Percentiles rank a stretch among this genome's conserved stretches.
These are phyloP conservation scores for Dactylonectria estremocensis DNA, from an alignment of 2,329 filamentous ascomycete species.

Conservation along the genomic window DNA sequence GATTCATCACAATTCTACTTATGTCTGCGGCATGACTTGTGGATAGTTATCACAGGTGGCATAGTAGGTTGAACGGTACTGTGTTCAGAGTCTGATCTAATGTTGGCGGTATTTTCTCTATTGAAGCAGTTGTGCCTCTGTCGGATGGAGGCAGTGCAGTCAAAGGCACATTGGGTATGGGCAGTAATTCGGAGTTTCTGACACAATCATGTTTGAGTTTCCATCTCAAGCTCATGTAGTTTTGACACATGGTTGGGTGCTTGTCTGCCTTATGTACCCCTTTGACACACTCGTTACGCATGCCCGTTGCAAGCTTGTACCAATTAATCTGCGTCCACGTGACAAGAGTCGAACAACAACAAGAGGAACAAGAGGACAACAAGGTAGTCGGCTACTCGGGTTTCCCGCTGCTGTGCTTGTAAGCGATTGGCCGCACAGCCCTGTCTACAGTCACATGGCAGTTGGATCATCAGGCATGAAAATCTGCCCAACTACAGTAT, in stretches of 20 bases:
- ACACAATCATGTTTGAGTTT: background rate
- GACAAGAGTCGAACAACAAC: background rate
- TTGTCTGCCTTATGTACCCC: slow-evolving; percentile 4
- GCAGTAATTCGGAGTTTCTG: background rate
- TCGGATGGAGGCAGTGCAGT: slow-evolving; percentile 2
- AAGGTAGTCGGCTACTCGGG: slow-evolving; percentile 3
- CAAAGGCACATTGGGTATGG: background rate
- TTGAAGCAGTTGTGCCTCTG: background rate
- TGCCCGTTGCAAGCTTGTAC: background rate
- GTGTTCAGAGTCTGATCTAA: slow-evolving; percentile 10
- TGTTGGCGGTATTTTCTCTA: background rate
- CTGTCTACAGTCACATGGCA: slow-evolving; percentile 6
- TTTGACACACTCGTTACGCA: slow-evolving; percentile 14
- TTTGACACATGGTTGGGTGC: slow-evolving; percentile 1
- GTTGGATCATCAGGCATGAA: slow-evolving; percentile 3
- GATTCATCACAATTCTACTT: background rate
- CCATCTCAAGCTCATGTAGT: slow-evolving; percentile 17
- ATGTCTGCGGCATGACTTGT: background rate
- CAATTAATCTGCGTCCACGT: slow-evolving; percentile 9
- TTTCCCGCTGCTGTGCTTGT: slow-evolving; percentile 3
- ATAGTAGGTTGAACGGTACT: slow-evolving; percentile 5
- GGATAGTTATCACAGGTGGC: slow-evolving; percentile 1
- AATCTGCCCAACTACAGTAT: background rate
- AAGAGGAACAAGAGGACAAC: background rate
- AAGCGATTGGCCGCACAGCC: slow-evolving; percentile 5